A percentile compares a stretch with the other conserved stretches of the same genome.
Evolutionary conservation across 1,139 yeast species (phyloP).

Genomic region (Candida sojae): DNA sequence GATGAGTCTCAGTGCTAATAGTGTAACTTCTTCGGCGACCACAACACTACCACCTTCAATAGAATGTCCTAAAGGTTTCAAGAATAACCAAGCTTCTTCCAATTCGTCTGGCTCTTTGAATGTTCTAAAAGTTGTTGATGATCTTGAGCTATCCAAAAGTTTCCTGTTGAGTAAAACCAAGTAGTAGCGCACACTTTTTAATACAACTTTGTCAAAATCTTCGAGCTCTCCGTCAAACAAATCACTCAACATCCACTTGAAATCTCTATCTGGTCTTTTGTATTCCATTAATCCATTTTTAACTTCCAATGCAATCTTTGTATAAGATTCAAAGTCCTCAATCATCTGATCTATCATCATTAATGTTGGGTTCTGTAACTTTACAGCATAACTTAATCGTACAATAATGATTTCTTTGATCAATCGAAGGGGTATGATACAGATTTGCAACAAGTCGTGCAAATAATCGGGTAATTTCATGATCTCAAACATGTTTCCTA

Average conservation of each 20-base stretch:
- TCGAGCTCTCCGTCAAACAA: conserved; percentile 56
- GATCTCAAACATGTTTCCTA: conserved; percentile 62
- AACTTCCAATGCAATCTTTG: conserved; percentile 74
- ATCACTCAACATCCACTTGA: conserved; percentile 75
- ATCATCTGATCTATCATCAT: conserved; percentile 96
- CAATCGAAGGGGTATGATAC: conserved; percentile 76
- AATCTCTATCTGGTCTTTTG: conserved; percentile 58
- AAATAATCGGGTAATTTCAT: conserved; percentile 78
- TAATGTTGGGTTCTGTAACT: conserved; percentile 82
- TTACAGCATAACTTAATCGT: conserved; percentile 76
- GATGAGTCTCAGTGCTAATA: conserved; percentile 65
- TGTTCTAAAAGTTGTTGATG: conserved; percentile 67
- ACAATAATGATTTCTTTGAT: conserved; percentile 80
- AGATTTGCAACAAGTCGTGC: conserved; percentile 64
- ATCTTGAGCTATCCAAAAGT: conserved; percentile 72
- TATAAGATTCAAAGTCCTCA: conserved; percentile 78
- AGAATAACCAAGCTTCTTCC: conserved; percentile 73
- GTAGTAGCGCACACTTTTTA: conserved; percentile 74
- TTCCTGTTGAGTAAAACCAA: conserved; percentile 73
- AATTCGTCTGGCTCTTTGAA: conserved; percentile 92
- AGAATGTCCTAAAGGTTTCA: conserved; percentile 69
- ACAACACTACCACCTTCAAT: conserved; percentile 86
- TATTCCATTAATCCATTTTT: conserved; percentile 68
- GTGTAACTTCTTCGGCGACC: conserved; percentile 74
- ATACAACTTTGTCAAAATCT: conserved; percentile 69